Percentiles rank a stretch among this genome's conserved stretches.
Conservation (phyloP, 225 moss, liverwort and hornwort genomes). For the Rhytidiadelphus loreus region DNA sequence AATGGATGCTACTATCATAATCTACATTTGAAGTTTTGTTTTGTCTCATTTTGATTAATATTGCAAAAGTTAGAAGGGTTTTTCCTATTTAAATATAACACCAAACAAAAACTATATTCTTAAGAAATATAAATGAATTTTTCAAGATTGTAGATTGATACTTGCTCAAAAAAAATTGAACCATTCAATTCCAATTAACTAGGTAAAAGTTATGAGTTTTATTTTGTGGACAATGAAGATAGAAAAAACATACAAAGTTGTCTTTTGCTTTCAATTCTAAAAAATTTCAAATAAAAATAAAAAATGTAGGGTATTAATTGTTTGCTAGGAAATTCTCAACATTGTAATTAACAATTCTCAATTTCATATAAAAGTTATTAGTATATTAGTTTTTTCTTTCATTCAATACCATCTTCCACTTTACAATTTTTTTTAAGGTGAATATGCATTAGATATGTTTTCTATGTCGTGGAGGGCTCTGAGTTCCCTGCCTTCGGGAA, state of each 20-base stretch:
- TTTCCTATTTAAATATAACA: too few relatives aligned
- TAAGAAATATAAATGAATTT: too few relatives aligned
- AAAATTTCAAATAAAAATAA: background rate
- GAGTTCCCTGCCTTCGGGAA: too few relatives aligned
- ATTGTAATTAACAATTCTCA: background rate
- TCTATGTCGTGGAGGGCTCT: too few relatives aligned
- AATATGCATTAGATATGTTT: too few relatives aligned
- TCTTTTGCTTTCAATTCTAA: background rate
- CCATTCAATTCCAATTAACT: background rate
- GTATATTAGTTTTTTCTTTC: background rate
- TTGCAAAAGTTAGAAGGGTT: too few relatives aligned
- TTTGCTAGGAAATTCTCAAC: background rate
- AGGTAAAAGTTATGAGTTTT: background rate
- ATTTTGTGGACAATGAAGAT: background rate
- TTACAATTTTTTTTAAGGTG: too few relatives aligned
- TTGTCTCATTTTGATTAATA: background rate
- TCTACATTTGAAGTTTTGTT: background rate
- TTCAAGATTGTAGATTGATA: background rate
- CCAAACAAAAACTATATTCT: too few relatives aligned
- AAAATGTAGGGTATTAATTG: background rate
- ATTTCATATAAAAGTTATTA: background rate
- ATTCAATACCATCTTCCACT: rapidly evolving
- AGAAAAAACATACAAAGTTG: background rate
- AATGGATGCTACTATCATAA: background rate
- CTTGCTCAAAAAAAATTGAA: background rate